Conservation (phyloP, 352 stramenopile genomes). For the Globisporangium uncinulatum region DNA sequence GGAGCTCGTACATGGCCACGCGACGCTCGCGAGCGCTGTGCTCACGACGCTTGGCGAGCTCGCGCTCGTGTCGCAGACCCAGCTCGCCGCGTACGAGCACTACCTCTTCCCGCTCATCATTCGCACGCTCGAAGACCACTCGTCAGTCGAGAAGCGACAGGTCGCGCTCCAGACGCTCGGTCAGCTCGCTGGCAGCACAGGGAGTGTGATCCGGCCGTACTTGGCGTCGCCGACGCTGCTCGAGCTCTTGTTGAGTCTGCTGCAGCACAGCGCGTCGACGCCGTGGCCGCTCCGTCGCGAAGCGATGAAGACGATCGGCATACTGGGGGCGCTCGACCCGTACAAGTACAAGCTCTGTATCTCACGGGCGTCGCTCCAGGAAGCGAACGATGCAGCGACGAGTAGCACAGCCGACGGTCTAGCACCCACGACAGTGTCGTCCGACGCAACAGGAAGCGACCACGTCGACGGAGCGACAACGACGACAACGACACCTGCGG, state of each 20-base stretch:
- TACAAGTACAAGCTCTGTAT: constrained; percentile 92
- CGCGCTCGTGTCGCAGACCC: constrained; percentile 84
- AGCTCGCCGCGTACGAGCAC: constrained; percentile 92
- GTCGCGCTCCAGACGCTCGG: constrained; percentile 95
- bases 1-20: constrained; percentile 84
- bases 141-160: constrained; percentile 92
- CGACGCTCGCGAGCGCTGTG: constrained; percentile 71
- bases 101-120: constrained; percentile 96
- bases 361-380: constrained; percentile 55
- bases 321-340: constrained; percentile 94
- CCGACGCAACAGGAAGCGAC: constrained; percentile 12
- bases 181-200: constrained; percentile 91
- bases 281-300: constrained; percentile 93
- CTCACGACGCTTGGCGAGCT: constrained; percentile 89
- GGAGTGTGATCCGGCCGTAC: constrained; percentile 93
- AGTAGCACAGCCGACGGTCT: constrained; percentile 17
- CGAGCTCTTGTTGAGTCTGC: constrained; percentile 91
- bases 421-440: not conserved
- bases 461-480: not conserved
- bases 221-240: constrained; percentile 94
- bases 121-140: constrained; percentile 95
- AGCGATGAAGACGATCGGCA: constrained; percentile 95
- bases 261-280: constrained; percentile 87
- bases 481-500: not conserved
- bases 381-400: constrained; percentile 52